Evolutionary conservation across 129 eudicot species (phyloP).

Genomic region (Tanacetum coccineum): DNA sequence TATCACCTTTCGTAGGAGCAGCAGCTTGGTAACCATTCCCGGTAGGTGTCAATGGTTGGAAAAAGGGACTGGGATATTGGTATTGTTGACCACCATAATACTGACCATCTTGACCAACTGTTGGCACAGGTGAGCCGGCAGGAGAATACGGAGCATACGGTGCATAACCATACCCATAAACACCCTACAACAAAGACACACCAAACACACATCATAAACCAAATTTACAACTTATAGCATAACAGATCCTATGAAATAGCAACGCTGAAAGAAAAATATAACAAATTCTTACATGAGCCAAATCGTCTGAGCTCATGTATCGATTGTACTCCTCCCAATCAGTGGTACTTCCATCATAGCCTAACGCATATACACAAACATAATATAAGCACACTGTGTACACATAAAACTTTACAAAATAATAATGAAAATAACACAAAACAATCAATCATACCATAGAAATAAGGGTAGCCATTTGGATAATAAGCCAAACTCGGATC

Average conservation of each 20-base stretch:
- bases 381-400: not conserved
- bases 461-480: constrained; percentile 51
- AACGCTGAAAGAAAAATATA: not conserved
- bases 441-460: constrained; percentile 36
- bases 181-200: constrained; percentile 36
- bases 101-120: constrained; percentile 63
- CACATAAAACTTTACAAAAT: too few species aligned
- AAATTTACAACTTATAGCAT: not conserved
- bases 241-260: not conserved
- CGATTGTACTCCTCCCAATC: constrained; percentile 57
- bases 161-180: constrained; percentile 63
- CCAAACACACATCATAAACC: not conserved
- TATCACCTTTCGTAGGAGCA: constrained; percentile 43
- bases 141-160: constrained; percentile 62
- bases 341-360: constrained; percentile 42
- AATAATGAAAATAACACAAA: not conserved
- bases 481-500: constrained; percentile 52
- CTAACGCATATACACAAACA: constrained; percentile 22
- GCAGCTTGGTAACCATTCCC: constrained; percentile 11
- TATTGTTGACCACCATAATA: constrained; percentile 57
- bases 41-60: constrained; percentile 33
- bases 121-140: constrained; percentile 53
- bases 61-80: constrained; percentile 54
- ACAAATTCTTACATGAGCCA: constrained; percentile 45
- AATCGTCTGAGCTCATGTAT: constrained; percentile 48